These are phyloP conservation scores for Xylariaceae sp. DNA, from an alignment of 2,329 filamentous ascomycete species.

Conservation along the genomic window DNA sequence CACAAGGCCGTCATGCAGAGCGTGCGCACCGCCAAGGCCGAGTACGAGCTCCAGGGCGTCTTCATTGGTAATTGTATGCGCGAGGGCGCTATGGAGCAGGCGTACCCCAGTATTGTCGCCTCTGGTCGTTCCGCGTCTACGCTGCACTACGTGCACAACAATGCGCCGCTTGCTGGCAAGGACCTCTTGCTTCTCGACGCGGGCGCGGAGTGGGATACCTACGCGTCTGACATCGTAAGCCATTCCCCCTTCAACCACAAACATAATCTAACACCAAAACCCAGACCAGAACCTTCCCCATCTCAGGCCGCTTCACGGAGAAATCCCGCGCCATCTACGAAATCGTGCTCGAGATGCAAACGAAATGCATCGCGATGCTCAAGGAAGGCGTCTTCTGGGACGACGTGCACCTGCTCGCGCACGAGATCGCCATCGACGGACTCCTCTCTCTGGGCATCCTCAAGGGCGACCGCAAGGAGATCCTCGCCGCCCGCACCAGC, in stretches of 20 bases:
- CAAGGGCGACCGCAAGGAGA: conserved; percentile 61
- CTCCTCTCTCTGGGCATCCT: conserved; percentile 72
- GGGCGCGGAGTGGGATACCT: conserved; percentile 69
- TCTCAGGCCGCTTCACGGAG: conserved; percentile 63
- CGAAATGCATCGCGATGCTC: conserved; percentile 66
- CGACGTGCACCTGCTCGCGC: conserved; percentile 72
- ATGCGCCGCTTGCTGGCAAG: conserved; percentile 63
- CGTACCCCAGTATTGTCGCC: conserved; percentile 83
- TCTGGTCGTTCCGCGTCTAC: conserved; percentile 75
- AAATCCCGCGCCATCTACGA: conserved; percentile 73
- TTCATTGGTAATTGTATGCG: conserved; percentile 74
- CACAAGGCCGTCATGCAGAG: conserved; percentile 58
- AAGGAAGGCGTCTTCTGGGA: conserved; percentile 75
- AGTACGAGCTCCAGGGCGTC: conserved; percentile 74
- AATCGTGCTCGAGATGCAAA: conserved; percentile 83
- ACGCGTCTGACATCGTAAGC: conserved; percentile 61
- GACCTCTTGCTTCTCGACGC: conserved; percentile 80
- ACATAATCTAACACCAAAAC: conserved; percentile 34
- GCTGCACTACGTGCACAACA: conserved; percentile 81
- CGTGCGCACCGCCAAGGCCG: conserved; percentile 63
- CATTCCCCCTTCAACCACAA: neutral
- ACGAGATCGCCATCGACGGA: conserved; percentile 76
- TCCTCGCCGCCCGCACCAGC: conserved; percentile 73
- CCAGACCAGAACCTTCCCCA: conserved; percentile 76
- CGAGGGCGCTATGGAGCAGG: conserved; percentile 72